These are phyloP conservation scores for Misopates orontium DNA, from an alignment of 257 asterid genomes.

Conservation along the genomic window DNA sequence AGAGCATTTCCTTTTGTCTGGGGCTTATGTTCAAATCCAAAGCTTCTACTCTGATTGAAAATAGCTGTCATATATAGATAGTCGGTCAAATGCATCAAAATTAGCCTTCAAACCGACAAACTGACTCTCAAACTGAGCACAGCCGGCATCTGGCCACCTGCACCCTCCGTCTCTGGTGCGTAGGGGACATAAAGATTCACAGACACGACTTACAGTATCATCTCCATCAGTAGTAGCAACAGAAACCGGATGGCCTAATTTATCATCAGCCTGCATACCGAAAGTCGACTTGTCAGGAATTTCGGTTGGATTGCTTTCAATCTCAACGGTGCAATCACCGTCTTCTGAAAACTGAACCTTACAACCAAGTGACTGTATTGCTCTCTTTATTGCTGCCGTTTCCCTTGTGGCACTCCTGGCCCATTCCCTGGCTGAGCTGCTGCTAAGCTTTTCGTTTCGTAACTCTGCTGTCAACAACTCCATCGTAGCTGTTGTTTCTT, in stretches of 20 bases:
- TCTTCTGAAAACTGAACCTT: slow-evolving; percentile 72
- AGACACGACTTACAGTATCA: slow-evolving; percentile 52
- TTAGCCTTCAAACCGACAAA: slow-evolving; percentile 87
- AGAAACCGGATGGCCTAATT: slow-evolving; percentile 38
- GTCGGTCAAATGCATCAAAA: slow-evolving; percentile 90
- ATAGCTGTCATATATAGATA: slow-evolving; percentile 78
- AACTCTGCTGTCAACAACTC: slow-evolving; percentile 68
- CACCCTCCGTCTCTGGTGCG: slow-evolving; percentile 82
- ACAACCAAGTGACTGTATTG: slow-evolving; percentile 83
- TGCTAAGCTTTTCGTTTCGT: slow-evolving; percentile 63
- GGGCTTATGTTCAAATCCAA: slow-evolving; percentile 15
- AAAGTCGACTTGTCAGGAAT: slow-evolving; percentile 57
- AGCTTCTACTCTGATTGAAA: slow-evolving; percentile 53
- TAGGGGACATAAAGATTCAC: slow-evolving; percentile 80
- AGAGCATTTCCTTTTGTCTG: slow-evolving; percentile 23
- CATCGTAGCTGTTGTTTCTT: slow-evolving; percentile 42
- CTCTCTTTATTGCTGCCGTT: slow-evolving; percentile 71
- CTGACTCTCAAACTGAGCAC: slow-evolving; percentile 84
- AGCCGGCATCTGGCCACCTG: slow-evolving; percentile 84
- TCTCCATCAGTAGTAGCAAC: slow-evolving; percentile 31
- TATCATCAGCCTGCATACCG: slow-evolving; percentile 45
- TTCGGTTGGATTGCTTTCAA: slow-evolving; percentile 62
- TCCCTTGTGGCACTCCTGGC: slow-evolving; percentile 72
- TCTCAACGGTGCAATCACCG: slow-evolving; percentile 72
- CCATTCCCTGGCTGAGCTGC: slow-evolving; percentile 68